Base-by-base conservation (phyloP, 2,329 filamentous ascomycete species). In the Penicillium sp. region DNA sequence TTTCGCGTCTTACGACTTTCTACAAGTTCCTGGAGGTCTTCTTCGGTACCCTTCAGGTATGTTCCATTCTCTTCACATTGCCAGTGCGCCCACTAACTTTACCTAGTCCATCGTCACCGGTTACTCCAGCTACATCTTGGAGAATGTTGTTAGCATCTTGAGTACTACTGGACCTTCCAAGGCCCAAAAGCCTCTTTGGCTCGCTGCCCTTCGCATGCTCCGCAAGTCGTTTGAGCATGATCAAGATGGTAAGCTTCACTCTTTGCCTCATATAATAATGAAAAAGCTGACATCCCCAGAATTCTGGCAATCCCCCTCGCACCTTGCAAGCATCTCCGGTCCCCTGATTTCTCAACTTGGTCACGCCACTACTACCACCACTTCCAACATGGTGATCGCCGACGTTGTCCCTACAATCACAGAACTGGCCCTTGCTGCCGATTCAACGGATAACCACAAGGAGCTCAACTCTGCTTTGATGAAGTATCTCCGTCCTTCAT, bases 251-350 rank as follows among this genome's bases (percentile, higher is more conserved):
- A 72, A 42, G 71, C 65, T 38, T 27, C 38, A 16, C 27, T 18
- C 40, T 40, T 7, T 9, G 13, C 1, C 2, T n/a, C 24, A 6
- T 1, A 16, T 5, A 2, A 18, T 8, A 29, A 40, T 21, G n/a
- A 4, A 16, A 16, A 14, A 3, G 29, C 47, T 52, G 66, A 63
- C 56, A 49, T 52, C 54, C 46, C 18, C 40, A 75, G 82, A 92
- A 73, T 97, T 96, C 79, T 97, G 92, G 92, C 92, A 96, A 80
- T 86, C 90, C 0, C 93, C 94, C 0, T 83, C 89, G 0, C 92
- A 97, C 76, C 96, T 97, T 68, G 81, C 81, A 54, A 84, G 84
- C 27, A 86, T 97, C 38, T 84, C 86, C 13, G 79, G 81, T 0
- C 85, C 88, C 2, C 80, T 97, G 29, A 81, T 91, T 58, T 77